Evolutionary conservation across 495 filamentous ascomycete species (phyloP).

Genomic region (Penicillium dipodomyicola): DNA sequence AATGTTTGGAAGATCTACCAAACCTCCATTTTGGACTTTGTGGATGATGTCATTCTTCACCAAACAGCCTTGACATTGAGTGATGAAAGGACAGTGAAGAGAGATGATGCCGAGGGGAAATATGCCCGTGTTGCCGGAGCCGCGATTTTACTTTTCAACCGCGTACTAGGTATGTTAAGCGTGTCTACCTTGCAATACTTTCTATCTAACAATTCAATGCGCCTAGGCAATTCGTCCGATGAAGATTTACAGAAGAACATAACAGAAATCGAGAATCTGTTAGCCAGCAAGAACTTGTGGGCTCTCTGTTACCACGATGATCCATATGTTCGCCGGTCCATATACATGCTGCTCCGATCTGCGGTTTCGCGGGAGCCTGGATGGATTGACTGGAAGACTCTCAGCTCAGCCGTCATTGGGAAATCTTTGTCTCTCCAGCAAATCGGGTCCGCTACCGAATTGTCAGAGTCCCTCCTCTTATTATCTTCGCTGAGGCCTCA

Average conservation of each 20-base stretch:
- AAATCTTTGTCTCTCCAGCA: slow-evolving; percentile 69
- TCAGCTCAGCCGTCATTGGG: slow-evolving; percentile 65
- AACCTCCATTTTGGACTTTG: slow-evolving; percentile 72
- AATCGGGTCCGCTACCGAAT: slow-evolving; percentile 66
- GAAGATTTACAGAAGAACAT: slow-evolving; percentile 54
- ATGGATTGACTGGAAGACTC: slow-evolving; percentile 57
- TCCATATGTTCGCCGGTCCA: slow-evolving; percentile 63
- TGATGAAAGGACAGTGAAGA: slow-evolving; percentile 77
- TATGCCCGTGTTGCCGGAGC: slow-evolving; percentile 76
- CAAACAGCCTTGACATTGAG: slow-evolving; percentile 81
- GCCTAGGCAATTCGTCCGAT: slow-evolving; percentile 40
- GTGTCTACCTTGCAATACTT: background rate
- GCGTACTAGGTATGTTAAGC: slow-evolving; percentile 42
- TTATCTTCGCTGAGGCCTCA: slow-evolving; percentile 63
- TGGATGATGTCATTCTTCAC: slow-evolving; percentile 66
- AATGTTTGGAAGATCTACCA: slow-evolving; percentile 78
- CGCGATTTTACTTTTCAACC: slow-evolving; percentile 45
- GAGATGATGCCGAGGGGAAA: slow-evolving; percentile 81
- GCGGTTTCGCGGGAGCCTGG: slow-evolving; percentile 57
- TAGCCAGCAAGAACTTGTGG: slow-evolving; percentile 72
- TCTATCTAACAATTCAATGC: background rate
- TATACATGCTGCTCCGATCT: slow-evolving; percentile 64
- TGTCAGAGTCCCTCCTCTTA: slow-evolving; percentile 58
- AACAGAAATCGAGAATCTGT: slow-evolving; percentile 50
- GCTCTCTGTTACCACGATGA: slow-evolving; percentile 65